These are phyloP conservation scores for Craterostigma plantagineum DNA, from an alignment of 257 asterid species.

Conservation along the genomic window DNA sequence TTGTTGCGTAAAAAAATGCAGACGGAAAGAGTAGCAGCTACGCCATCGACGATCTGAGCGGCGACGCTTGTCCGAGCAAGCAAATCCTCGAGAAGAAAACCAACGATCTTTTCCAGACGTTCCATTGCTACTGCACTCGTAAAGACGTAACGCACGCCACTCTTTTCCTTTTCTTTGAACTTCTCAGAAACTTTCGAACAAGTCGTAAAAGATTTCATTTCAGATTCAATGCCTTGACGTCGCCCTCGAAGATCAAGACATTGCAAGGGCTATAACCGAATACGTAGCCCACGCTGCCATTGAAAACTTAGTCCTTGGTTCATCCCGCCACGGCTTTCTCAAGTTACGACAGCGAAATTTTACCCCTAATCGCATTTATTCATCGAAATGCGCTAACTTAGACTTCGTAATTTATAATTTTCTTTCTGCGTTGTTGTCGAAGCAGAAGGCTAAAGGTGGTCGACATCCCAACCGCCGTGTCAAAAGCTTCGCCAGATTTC, in stretches of 20 bases:
- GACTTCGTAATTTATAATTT: not conserved
- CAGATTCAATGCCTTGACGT: constrained; percentile 24
- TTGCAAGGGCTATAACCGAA: constrained; percentile 13
- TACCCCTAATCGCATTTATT: too few relatives aligned
- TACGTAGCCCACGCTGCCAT: constrained; percentile 20
- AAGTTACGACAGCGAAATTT: constrained; percentile 10
- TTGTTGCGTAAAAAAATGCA: too few relatives aligned
- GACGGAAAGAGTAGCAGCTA: not conserved
- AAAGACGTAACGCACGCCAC: constrained; percentile 4
- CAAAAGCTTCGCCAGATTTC: constrained; percentile 23
- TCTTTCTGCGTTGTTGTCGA: not conserved
- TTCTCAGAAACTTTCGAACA: too few relatives aligned
- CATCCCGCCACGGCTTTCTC: constrained; percentile 22
- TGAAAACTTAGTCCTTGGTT: constrained; percentile 23
- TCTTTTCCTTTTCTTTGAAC: too few relatives aligned
- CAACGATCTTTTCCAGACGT: not conserved
- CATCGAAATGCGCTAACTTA: too few relatives aligned
- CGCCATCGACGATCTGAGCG: not conserved
- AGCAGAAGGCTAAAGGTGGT: constrained; percentile 18
- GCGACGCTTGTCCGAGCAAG: not conserved
- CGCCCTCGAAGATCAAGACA: constrained; percentile 17
- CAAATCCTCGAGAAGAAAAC: not conserved
- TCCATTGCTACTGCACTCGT: constrained; percentile 4
- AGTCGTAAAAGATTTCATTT: too few relatives aligned
- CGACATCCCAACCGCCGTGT: constrained; percentile 14